Conservation (phyloP, 2,329 filamentous ascomycete genomes). For the Penicillium olsonii region DNA sequence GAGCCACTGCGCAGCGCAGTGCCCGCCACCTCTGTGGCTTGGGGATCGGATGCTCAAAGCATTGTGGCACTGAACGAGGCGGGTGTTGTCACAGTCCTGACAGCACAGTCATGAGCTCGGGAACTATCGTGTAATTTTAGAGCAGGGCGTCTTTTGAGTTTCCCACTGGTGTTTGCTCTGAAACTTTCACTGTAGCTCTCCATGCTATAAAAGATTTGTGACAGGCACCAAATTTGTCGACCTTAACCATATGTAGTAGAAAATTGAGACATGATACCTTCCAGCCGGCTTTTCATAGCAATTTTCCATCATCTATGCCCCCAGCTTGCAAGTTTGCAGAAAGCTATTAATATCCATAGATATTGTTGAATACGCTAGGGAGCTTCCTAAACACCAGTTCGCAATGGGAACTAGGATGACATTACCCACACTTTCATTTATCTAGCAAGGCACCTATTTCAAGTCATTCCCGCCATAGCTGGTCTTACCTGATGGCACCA, state of each 20-base stretch:
- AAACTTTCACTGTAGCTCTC: constrained; percentile 19
- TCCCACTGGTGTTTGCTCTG: constrained; percentile 20
- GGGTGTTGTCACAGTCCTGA: constrained; percentile 73
- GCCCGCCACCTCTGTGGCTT: constrained; percentile 70
- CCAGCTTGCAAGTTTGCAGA: no score
- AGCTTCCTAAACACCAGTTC: not conserved
- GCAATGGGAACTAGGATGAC: not conserved
- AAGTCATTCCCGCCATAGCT: constrained; percentile 42
- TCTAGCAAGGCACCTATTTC: constrained; percentile 22
- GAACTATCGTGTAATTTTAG: constrained; percentile 25
- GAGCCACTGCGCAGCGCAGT: constrained; percentile 79
- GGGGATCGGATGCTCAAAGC: constrained; percentile 74
- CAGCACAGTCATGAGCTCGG: constrained; percentile 51
- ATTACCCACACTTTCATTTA: constrained; percentile 9
- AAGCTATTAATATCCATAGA: no score
- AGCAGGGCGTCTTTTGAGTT: constrained; percentile 20
- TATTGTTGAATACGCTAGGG: not conserved
- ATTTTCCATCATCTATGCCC: no score
- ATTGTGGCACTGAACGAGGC: constrained; percentile 74
- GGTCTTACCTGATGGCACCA: constrained; percentile 42
- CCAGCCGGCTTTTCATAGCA: no score
- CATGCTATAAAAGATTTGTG: constrained; percentile 11
- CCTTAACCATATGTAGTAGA: not conserved
- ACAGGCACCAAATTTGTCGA: not conserved
- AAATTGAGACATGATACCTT: not conserved